Evolutionary conservation across 2,329 filamentous ascomycete species (phyloP).

Genomic region (Epichloe typhina): DNA sequence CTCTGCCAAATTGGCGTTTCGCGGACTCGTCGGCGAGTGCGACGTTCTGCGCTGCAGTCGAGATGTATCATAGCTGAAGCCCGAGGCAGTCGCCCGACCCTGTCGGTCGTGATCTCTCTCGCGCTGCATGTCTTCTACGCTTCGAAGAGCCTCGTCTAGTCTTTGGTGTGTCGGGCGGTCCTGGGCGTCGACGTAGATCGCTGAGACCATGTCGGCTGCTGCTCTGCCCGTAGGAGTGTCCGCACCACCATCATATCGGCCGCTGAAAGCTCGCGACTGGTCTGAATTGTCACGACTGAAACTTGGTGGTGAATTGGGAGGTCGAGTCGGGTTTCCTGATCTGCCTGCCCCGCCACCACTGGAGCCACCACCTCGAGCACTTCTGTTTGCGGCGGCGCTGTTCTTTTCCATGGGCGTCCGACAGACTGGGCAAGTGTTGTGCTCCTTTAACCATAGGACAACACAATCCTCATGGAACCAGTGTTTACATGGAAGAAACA

Average conservation of each 20-base stretch:
- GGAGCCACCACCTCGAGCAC: not conserved
- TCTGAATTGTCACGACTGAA: not conserved
- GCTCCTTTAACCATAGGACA: slow-evolving; percentile 70
- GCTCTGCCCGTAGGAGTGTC: slow-evolving; percentile 4
- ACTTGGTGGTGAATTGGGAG: not conserved
- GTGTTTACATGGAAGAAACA: slow-evolving; percentile 73
- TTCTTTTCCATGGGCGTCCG: slow-evolving; percentile 41
- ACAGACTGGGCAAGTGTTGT: slow-evolving; percentile 85
- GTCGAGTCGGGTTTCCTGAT: not conserved
- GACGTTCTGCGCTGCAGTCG: slow-evolving; percentile 24
- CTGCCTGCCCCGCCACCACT: not conserved
- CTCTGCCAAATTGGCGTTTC: slow-evolving; percentile 15
- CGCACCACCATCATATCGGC: not conserved
- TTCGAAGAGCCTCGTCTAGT: slow-evolving; percentile 19
- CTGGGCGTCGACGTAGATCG: slow-evolving; percentile 13
- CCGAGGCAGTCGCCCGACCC: slow-evolving; percentile 14
- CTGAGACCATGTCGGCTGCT: slow-evolving; percentile 7
- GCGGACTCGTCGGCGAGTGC: slow-evolving; percentile 23
- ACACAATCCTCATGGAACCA: slow-evolving; percentile 87
- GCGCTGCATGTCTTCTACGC: slow-evolving; percentile 15
- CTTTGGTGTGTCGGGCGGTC: slow-evolving; percentile 14
- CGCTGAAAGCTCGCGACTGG: not conserved
- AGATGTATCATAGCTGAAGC: slow-evolving; percentile 20
- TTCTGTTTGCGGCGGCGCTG: slow-evolving; percentile 10
- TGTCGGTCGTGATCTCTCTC: slow-evolving; percentile 13